Base-by-base conservation (phyloP, 2,329 filamentous ascomycete species). In the Trichophyton simii region DNA sequence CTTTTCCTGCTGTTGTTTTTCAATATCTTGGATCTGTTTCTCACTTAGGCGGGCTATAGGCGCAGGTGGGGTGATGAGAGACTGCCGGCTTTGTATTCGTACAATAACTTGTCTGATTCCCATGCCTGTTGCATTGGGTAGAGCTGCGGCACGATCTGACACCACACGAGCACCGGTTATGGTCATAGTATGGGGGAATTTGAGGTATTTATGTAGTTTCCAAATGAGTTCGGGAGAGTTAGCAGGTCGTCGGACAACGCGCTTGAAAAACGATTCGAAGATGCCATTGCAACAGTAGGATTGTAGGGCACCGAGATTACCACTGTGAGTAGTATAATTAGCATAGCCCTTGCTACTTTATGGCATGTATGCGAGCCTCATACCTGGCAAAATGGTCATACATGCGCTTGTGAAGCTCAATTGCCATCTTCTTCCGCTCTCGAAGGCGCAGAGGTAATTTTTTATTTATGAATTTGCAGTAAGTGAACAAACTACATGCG, bases 341-440 rank as follows among this genome's bases (percentile, higher is more conserved):
- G 41, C 38, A 25, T 34, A 25, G 2, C 1, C 13, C 34, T 9
- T 38, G 38, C 8, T 41, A 34, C 11, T 18, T 3, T n/a, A n/a
- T 15, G 38, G 8, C 8, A 55, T 22, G 34, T 34, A 28, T 22
- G 18, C 18, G 13, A 34, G 18, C 31, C 70, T 31, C 72, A 66
- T 76, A 79, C 67, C 64, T 66, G 25, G 79, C 78, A 64, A 80
- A 78, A 22, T 75, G 71, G 25, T 66, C 72, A 67, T 80, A 81
- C 75, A 81, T 77, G 28, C 68, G 63, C 54, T 70, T 63, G 62
- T 81, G 78, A n/a, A 80, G 69, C 7, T 71, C 65, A 46, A 69
- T 68, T 9, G 74, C 77, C 44, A 75, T 69, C 8, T 65, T 59
- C 18, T 74, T 72, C 44, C 76, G 69, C 48, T 73, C 67, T 22